A percentile compares a stretch with the other conserved stretches of the same genome.
phyloP scores from a whole-genome alignment of 148 eudicot genomes.

The Cornus suecica region DNA sequence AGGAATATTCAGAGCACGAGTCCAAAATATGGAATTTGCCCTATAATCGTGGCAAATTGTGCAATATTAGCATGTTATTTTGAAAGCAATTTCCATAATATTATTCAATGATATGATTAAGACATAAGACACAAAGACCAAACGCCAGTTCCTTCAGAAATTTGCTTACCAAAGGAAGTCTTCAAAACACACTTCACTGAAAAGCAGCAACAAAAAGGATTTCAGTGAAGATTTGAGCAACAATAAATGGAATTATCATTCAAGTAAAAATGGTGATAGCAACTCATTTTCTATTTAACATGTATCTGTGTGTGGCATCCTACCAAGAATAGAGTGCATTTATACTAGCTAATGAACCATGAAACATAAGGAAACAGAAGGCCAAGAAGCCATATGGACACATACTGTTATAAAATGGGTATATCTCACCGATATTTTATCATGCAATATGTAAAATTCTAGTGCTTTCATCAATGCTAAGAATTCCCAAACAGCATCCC shows the following conservation, averaged over 20 bases:
- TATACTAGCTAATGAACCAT: background rate
- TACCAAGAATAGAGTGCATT: background rate
- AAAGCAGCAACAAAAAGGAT: conserved; percentile 22
- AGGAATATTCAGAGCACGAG: conserved; percentile 92
- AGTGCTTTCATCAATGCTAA: background rate
- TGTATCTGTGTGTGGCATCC: background rate
- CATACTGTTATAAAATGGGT: background rate
- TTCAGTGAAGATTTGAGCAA: background rate
- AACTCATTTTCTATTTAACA: background rate
- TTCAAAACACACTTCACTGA: conserved; percentile 79
- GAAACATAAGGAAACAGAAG: background rate
- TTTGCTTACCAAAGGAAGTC: conserved; percentile 85
- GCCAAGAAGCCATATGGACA: background rate
- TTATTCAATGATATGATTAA: conserved; percentile 1
- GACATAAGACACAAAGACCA: conserved; percentile 7
- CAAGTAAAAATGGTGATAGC: background rate
- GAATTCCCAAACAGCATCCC: conserved; percentile 2
- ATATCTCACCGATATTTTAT: background rate
- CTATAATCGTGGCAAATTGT: conserved; percentile 27
- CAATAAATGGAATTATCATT: background rate
- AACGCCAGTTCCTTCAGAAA: conserved; percentile 13
- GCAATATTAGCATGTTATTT: conserved; percentile 2
- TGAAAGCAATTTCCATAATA: background rate
- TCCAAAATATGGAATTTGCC: conserved; percentile 98
- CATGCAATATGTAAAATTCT: background rate